Evolutionary conservation across 345 rosid genomes (phyloP).

Genomic region (Syzygium grande): DNA sequence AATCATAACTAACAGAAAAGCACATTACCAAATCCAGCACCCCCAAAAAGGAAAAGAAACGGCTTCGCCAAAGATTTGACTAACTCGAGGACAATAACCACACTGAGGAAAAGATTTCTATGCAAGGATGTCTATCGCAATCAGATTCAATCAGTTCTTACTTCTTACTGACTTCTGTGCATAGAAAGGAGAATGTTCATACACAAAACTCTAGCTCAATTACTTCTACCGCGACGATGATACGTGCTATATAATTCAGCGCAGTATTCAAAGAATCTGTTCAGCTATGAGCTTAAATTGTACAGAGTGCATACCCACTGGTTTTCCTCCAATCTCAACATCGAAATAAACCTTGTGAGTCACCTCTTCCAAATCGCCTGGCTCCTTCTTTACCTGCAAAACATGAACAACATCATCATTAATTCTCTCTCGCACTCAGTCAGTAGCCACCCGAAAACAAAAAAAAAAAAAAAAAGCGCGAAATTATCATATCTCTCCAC

Average conservation of each 20-base stretch:
- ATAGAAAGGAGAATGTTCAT: background rate
- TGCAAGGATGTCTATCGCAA: background rate
- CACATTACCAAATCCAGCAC: background rate
- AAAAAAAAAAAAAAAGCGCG: background rate
- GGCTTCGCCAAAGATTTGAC: background rate
- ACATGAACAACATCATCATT: background rate
- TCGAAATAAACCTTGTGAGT: slow-evolving; percentile 92
- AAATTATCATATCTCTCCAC: background rate
- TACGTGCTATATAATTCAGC: background rate
- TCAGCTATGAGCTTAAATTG: background rate
- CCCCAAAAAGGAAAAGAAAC: background rate
- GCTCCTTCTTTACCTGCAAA: slow-evolving; percentile 29
- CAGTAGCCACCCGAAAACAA: background rate
- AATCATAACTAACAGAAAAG: background rate
- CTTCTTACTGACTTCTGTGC: background rate
- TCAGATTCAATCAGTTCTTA: background rate
- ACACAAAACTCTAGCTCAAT: background rate
- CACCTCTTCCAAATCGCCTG: slow-evolving; percentile 43
- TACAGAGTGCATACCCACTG: slow-evolving; percentile 39
- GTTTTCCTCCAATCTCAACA: slow-evolving; percentile 75
- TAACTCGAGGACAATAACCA: background rate
- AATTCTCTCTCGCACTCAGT: background rate
- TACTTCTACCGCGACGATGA: background rate
- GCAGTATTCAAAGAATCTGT: background rate
- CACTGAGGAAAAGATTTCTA: background rate